phyloP scores from a whole-genome alignment of 805 yeast genomes.

The Candida vaughaniae region DNA sequence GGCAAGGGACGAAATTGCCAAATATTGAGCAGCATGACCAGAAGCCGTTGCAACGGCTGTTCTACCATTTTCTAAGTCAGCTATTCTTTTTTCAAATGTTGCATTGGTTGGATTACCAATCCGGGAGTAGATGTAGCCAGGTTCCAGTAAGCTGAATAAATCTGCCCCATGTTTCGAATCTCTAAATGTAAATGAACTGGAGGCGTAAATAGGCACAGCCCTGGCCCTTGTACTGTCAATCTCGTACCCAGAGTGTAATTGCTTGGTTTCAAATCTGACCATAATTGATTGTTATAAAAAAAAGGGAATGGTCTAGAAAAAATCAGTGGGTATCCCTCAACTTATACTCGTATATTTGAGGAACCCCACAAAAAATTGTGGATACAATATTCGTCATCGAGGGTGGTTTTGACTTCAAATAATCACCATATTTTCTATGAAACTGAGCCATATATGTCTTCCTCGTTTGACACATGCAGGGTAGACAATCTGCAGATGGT shows the following conservation, averaged over 20 bases:
- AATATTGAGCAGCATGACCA: constrained; percentile 95
- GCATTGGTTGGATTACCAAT: constrained; percentile 91
- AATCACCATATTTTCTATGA: no score
- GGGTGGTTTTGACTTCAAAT: no score
- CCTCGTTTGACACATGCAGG: no score
- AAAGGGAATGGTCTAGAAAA: not conserved
- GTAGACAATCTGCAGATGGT: no score
- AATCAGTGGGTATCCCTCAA: no score
- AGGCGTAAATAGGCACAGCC: constrained; percentile 92
- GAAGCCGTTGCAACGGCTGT: constrained; percentile 88
- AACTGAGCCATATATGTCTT: no score
- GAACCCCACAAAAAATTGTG: no score
- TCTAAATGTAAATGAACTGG: constrained; percentile 84
- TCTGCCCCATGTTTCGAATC: constrained; percentile 92
- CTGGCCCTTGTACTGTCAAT: constrained; percentile 71
- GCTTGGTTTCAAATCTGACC: constrained; percentile 71
- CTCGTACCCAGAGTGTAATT: constrained; percentile 92
- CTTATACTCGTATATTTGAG: no score
- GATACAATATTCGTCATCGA: no score
- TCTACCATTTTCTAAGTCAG: constrained; percentile 89
- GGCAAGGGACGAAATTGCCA: constrained; percentile 81
- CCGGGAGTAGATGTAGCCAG: constrained; percentile 87
- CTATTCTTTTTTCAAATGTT: constrained; percentile 87
- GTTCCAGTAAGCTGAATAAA: constrained; percentile 77
- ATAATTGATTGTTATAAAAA: not conserved